Conservation (phyloP, 352 stramenopile genomes). For the Pythium brachiatum region DNA sequence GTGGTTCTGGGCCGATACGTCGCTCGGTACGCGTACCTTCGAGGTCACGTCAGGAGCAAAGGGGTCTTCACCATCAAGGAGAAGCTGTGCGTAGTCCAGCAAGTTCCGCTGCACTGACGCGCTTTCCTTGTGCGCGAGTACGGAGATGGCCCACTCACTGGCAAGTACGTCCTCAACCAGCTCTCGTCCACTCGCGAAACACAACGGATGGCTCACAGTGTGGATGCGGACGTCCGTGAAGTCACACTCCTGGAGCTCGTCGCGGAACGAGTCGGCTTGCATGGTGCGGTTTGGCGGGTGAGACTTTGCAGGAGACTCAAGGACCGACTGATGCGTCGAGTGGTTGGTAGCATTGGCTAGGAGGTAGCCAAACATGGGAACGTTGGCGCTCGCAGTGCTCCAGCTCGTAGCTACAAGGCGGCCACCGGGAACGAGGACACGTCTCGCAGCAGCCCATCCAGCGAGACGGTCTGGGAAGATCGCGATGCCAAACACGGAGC, state of each 20-base stretch:
- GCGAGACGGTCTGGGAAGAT: slow-evolving; percentile 21
- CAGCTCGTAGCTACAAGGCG: slow-evolving; percentile 16
- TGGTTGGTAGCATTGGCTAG: neutral
- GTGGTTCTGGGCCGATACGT: neutral
- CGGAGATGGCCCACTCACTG: slow-evolving; percentile 2
- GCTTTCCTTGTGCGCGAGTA: slow-evolving; percentile 7
- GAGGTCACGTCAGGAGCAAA: neutral
- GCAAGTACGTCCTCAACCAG: slow-evolving; percentile 10
- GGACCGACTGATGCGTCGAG: neutral
- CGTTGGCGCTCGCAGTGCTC: slow-evolving; percentile 2
- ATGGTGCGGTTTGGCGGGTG: slow-evolving; percentile 1
- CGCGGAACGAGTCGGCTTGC: slow-evolving; percentile 8
- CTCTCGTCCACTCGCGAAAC: slow-evolving; percentile 9
- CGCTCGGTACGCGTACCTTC: neutral
- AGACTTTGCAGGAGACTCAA: neutral
- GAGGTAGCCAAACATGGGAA: slow-evolving; percentile 3
- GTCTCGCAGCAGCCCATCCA: slow-evolving; percentile 17
- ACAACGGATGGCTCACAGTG: slow-evolving; percentile 6
- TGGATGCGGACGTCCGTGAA: slow-evolving; percentile 11
- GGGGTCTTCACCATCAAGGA: slow-evolving; percentile 11
- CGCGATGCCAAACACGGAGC: slow-evolving; percentile 21
- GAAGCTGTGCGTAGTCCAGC: slow-evolving; percentile 14
- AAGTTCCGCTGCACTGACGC: slow-evolving; percentile 7
- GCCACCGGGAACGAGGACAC: slow-evolving; percentile 16
- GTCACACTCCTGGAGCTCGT: slow-evolving; percentile 10